Evolutionary conservation across 805 yeast species (phyloP).

Genomic region (Nakazawaea ishiwadae): DNA sequence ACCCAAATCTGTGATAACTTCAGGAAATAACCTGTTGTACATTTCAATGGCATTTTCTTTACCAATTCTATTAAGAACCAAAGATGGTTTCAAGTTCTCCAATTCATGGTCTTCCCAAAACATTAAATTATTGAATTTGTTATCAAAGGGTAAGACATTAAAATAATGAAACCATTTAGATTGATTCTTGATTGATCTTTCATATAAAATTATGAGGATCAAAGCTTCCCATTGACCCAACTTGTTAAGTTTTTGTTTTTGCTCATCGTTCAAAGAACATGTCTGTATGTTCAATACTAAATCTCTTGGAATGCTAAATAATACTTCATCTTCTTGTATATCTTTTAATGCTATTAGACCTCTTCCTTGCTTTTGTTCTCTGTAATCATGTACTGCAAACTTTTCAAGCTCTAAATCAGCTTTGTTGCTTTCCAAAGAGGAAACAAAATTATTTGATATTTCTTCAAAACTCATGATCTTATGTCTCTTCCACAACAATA

Average conservation of each 20-base stretch:
- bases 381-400: slow-evolving; percentile 55
- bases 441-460: slow-evolving; percentile 34
- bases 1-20: slow-evolving; percentile 32
- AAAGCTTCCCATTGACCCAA: slow-evolving; percentile 76
- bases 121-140: slow-evolving; percentile 61
- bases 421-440: slow-evolving; percentile 41
- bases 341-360: slow-evolving; percentile 64
- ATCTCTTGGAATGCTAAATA: slow-evolving; percentile 66
- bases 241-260: slow-evolving; percentile 30
- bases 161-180: slow-evolving; percentile 72
- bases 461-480: slow-evolving; percentile 17
- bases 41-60: slow-evolving; percentile 57
- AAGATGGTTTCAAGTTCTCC: slow-evolving; percentile 58
- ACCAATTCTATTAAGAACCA: slow-evolving; percentile 68
- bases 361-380: slow-evolving; percentile 64
- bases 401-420: slow-evolving; percentile 46
- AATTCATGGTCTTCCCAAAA: slow-evolving; percentile 73
- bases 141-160: slow-evolving; percentile 54
- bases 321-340: slow-evolving; percentile 54
- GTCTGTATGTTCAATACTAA: slow-evolving; percentile 57
- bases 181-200: slow-evolving; percentile 37
- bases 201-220: slow-evolving; percentile 63
- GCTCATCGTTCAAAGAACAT: slow-evolving; percentile 36
- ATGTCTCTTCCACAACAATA: neutral
- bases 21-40: slow-evolving; percentile 42